Percentiles rank a stretch among this genome's conserved stretches.
These are phyloP conservation scores for Asterella californica DNA, from an alignment of 225 moss, liverwort and hornwort genomes.

Conservation along the genomic window DNA sequence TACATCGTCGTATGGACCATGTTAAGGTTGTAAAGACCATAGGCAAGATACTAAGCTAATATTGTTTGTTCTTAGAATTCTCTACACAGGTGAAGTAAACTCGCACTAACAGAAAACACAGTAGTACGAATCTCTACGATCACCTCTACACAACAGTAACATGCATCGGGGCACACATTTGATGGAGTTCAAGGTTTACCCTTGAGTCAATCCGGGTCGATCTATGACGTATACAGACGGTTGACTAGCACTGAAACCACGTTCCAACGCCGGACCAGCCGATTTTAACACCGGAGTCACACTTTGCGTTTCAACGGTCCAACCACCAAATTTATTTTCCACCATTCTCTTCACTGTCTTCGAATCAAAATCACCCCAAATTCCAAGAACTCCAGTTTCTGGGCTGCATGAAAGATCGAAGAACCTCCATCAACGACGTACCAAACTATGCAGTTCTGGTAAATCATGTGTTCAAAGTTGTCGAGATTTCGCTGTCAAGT, in stretches of 20 bases:
- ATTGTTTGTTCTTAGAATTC: too few species aligned
- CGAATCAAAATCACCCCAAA: slow-evolving; percentile 44
- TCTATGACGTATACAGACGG: slow-evolving; percentile 33
- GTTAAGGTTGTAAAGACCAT: too few species aligned
- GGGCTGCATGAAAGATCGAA: slow-evolving; percentile 20
- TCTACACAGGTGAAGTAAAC: too few species aligned
- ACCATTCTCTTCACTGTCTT: slow-evolving; percentile 25
- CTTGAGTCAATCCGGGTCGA: slow-evolving; percentile 41
- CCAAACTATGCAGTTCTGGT: not conserved
- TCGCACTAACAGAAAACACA: too few species aligned
- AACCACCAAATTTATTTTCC: slow-evolving; percentile 22
- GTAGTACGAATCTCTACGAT: too few species aligned
- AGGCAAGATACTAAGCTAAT: too few species aligned
- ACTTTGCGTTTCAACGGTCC: slow-evolving; percentile 17
- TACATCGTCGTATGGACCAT: too few species aligned
- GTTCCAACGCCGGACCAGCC: slow-evolving; percentile 9
- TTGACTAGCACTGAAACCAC: slow-evolving; percentile 24
- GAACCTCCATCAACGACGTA: not conserved
- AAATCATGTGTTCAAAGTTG: not conserved
- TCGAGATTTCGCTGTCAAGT: not conserved
- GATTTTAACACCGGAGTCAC: not conserved
- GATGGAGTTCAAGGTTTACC: slow-evolving; percentile 9
- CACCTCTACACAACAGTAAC: too few species aligned
- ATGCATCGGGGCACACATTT: not conserved
- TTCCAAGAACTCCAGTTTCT: slow-evolving; percentile 35